A percentile compares a stretch with the other conserved stretches of the same genome.
Evolutionary conservation across 257 asterid species (phyloP).

Genomic region (Solanum tarijense): DNA sequence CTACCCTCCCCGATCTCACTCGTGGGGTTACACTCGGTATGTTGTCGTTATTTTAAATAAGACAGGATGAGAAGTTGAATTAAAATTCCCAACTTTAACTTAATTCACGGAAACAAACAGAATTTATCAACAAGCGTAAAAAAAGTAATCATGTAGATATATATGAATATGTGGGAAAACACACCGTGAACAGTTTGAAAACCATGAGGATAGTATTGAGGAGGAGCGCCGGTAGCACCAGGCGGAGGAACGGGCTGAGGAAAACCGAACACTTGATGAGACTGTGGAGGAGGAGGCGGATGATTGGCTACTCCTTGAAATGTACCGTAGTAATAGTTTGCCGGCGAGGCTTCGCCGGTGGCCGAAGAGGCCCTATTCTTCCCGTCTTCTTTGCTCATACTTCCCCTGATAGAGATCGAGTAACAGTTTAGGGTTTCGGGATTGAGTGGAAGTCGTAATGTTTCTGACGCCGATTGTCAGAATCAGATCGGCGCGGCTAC

Average conservation of each 20-base stretch:
- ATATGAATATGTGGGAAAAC: neutral
- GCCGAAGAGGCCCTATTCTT: slow-evolving; percentile 24
- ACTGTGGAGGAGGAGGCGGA: slow-evolving; percentile 33
- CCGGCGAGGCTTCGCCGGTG: slow-evolving; percentile 29
- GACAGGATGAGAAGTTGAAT: neutral
- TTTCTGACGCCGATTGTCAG: neutral
- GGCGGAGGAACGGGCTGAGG: slow-evolving; percentile 78
- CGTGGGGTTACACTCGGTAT: neutral
- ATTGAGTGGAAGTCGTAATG: slow-evolving; percentile 1
- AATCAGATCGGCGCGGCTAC: neutral
- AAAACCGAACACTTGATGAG: slow-evolving; percentile 57
- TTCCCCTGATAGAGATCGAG: neutral
- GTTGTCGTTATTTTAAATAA: neutral
- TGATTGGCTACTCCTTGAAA: slow-evolving; percentile 89
- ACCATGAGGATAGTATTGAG: slow-evolving; percentile 56
- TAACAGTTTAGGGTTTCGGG: slow-evolving; percentile 1
- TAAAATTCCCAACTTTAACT: neutral
- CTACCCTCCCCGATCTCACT: neutral
- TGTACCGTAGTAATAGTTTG: slow-evolving; percentile 59
- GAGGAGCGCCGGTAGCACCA: slow-evolving; percentile 21
- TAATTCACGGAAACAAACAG: neutral
- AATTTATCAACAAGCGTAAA: neutral
- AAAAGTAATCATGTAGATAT: neutral
- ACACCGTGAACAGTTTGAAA: slow-evolving; percentile 63
- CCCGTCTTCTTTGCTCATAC: slow-evolving; percentile 37